Conservation (phyloP, 2,329 filamentous ascomycete species). For the Beauveria brongniartii region DNA sequence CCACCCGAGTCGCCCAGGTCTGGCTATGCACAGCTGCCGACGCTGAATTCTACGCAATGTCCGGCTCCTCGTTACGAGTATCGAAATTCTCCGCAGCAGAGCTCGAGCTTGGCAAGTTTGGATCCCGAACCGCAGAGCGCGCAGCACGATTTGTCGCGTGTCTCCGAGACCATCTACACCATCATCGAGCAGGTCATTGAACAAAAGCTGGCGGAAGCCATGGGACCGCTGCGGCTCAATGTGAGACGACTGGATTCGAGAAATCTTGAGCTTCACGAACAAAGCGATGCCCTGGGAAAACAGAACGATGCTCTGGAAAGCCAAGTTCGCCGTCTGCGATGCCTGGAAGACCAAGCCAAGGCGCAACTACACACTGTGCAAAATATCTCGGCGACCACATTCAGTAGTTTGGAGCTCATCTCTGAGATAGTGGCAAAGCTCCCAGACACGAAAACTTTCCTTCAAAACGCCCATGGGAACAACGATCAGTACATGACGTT, state of each 20-base stretch:
- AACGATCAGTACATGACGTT: no score
- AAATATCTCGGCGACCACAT: conserved; percentile 11
- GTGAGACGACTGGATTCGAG: conserved; percentile 16
- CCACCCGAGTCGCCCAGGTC: conserved; percentile 18
- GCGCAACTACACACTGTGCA: conserved; percentile 14
- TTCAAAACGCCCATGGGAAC: background rate
- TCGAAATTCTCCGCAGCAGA: background rate
- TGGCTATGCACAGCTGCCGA: background rate
- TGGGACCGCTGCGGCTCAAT: conserved; percentile 23
- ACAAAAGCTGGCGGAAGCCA: conserved; percentile 24
- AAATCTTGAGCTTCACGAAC: conserved; percentile 16
- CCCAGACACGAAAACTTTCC: background rate
- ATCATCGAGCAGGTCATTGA: conserved; percentile 25
- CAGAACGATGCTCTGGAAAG: conserved; percentile 13
- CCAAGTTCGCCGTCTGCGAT: conserved; percentile 11
- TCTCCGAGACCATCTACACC: conserved; percentile 19
- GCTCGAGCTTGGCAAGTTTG: background rate
- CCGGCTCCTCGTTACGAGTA: background rate
- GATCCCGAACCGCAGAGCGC: background rate
- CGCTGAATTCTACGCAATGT: background rate
- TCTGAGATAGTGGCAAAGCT: conserved; percentile 7
- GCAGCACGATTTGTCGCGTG: background rate
- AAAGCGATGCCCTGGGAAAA: conserved; percentile 19
- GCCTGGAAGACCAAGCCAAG: background rate
- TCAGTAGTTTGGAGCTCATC: background rate